Evolutionary conservation across 495 filamentous ascomycete genomes (phyloP), one percentile per base, ranked within the genome.

Genomic region (Haplographium delicatum): DNA sequence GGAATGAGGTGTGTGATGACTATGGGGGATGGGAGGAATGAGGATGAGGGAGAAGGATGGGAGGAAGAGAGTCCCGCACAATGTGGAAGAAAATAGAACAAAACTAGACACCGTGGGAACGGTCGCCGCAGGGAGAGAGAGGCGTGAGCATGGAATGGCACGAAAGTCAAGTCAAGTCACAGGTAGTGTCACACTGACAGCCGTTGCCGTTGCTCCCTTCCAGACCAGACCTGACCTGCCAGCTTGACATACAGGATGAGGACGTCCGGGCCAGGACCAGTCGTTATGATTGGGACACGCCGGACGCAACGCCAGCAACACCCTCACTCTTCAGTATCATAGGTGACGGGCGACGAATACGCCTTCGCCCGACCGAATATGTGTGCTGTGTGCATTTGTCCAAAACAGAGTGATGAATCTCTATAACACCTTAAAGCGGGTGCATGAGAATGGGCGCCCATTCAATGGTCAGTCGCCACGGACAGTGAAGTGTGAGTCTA

Each of bases 281-380:
- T 40, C 24, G 24, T 18, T 15, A 27, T 34, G 48, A 44, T 43
- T 43, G 42, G 42, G 20, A 40, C 46, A 42, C 31, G 24, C 13
- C 16, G 24, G 49, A 37, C 46, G 50, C 45, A 49, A 10, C 38
- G 45, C 50, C 50, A 53, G 31, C 50, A 53, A 31, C 49, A 23
- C 47, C 18, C 2, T n/a, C 44, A 13, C 22, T 19, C 13, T n/a
- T 18, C 24, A 34, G 26, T 42, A 28, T 51, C 49, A 44, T 44
- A 44, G 39, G 40, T 28, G 49, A 44, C 49, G 49, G 39, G 23
- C 37, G 35, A 37, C 15, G 47, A 40, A 38, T 33, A 25, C n/a
- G 27, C 38, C 24, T 16, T 27, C 18, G 18, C 48, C 13, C 40
- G 39, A 28, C 40, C 50, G 31, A 27, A 30, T 4, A 3, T 19